Evolutionary conservation across 2,329 filamentous ascomycete species (phyloP).

Genomic region (Aspergillus quadricinctus): DNA sequence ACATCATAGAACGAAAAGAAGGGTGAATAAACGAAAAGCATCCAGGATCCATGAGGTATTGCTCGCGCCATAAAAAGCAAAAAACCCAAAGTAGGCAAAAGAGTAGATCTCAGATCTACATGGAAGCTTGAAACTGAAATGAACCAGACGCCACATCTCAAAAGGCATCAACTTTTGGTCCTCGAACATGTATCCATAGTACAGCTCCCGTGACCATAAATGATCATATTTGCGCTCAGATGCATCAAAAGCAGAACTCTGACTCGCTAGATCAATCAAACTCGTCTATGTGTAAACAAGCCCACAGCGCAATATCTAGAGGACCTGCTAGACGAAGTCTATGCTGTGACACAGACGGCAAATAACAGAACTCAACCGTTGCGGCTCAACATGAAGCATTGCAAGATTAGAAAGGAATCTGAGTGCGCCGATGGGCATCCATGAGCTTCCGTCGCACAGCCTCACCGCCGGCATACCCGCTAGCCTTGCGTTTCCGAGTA

Average conservation of each 20-base stretch:
- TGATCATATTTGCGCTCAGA: neutral
- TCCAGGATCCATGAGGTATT: neutral
- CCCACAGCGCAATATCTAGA: neutral
- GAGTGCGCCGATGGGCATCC: slow-evolving; percentile 38
- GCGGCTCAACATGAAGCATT: neutral
- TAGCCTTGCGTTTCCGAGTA: slow-evolving; percentile 38
- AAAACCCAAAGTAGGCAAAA: neutral
- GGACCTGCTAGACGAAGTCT: neutral
- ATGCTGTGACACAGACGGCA: slow-evolving; percentile 3
- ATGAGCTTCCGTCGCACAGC: slow-evolving; percentile 42
- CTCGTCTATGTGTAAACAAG: slow-evolving; percentile 12
- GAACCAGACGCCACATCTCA: slow-evolving; percentile 4
- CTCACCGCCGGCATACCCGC: slow-evolving; percentile 35
- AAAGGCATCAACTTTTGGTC: slow-evolving; percentile 16
- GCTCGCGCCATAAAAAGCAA: neutral
- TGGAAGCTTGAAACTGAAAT: neutral
- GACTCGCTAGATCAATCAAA: slow-evolving; percentile 1
- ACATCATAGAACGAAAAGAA: slow-evolving; percentile 6
- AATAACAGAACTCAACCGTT: neutral
- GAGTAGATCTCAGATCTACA: neutral
- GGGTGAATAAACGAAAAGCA: neutral
- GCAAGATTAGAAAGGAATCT: slow-evolving; percentile 30
- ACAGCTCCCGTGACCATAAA: neutral
- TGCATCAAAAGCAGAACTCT: neutral
- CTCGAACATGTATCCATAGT: neutral